These are phyloP conservation scores for Coriolopsis trogii DNA, from an alignment of 1,284 basidiomycete species.

Conservation along the genomic window DNA sequence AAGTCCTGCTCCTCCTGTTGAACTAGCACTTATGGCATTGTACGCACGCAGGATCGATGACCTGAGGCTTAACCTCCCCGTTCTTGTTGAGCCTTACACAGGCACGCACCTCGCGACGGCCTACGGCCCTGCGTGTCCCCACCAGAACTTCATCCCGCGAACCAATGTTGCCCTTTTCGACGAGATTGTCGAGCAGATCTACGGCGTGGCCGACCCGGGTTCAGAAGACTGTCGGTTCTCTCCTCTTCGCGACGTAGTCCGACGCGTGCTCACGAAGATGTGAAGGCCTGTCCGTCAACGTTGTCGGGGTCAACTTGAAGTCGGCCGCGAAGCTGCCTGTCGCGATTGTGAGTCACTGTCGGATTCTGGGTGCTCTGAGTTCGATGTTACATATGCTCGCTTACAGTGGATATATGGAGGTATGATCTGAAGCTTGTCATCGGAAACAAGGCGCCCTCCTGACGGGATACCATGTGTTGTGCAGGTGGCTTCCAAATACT, in stretches of 20 bases:
- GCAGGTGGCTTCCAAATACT: neutral
- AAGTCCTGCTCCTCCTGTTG: too few species aligned
- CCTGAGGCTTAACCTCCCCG: too few species aligned
- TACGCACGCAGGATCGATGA: too few species aligned
- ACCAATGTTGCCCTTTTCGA: neutral
- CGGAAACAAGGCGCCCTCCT: neutral
- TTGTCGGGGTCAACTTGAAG: neutral
- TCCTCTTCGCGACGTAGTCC: neutral
- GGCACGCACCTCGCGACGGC: neutral
- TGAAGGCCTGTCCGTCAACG: neutral
- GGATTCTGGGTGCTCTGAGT: too few species aligned
- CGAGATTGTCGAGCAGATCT: neutral
- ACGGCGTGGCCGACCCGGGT: neutral
- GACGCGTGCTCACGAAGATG: too few species aligned
- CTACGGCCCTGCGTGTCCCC: neutral
- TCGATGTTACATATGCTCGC: too few species aligned
- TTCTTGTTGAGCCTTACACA: neutral
- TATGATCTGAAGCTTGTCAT: too few species aligned
- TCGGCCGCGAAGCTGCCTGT: neutral
- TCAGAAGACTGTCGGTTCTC: neutral
- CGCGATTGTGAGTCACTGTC: neutral
- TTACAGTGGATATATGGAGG: neutral
- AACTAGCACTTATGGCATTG: too few species aligned
- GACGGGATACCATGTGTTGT: neutral
- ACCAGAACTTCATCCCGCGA: neutral